Base-by-base conservation (phyloP, 768 basidiomycete genomes). In the Tricholoma sp. region DNA sequence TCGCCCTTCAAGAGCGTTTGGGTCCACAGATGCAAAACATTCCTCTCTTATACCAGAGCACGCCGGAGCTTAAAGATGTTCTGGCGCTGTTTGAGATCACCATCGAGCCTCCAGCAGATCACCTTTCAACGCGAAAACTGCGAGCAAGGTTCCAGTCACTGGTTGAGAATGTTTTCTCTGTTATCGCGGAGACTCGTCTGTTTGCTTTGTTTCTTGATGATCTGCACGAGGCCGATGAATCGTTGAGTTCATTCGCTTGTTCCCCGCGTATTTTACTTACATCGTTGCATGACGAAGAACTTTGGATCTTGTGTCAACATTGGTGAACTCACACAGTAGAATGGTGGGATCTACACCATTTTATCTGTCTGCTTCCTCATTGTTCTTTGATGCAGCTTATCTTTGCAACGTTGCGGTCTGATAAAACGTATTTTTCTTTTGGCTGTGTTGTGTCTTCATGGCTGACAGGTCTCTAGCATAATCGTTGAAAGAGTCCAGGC, bases 131-230 rank as follows among this genome's bases (percentile, higher is more conserved):
- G 0, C 70, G 71, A 15, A 86, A 89, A 68, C 71, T 87, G 24
- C 78, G 86, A 11, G 85, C 85, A 8, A 72, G 88, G 37, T 90
- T 90, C 61, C 85, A 89, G 64, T 80, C 80, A 7, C 70, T 89
- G 33, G 84, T 88, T 3, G 84, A 87, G 66, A 83, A 79, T 62
- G 86, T 89, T 32, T 87, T 89, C 61, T 68, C 78, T 5, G 82
- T 86, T 17, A 79, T 89, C 41, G 80, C 87, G 1, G 85, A 89
- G 64, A 87, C 84, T 6, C 74, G 86, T 34, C 68, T 88, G 50
- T 82, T 90, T 59, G 86, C 86, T 0, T 68, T 90, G 51, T 88
- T 88, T 62, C 72, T 88, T 44, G 87, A 89, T 63, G 87, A 89
- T 66, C 68, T 89, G 13, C 88, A 90, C 57, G 86, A 87, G 61